Conservation (phyloP, 441 rosid species). For the Brassica hybrid region DNA sequence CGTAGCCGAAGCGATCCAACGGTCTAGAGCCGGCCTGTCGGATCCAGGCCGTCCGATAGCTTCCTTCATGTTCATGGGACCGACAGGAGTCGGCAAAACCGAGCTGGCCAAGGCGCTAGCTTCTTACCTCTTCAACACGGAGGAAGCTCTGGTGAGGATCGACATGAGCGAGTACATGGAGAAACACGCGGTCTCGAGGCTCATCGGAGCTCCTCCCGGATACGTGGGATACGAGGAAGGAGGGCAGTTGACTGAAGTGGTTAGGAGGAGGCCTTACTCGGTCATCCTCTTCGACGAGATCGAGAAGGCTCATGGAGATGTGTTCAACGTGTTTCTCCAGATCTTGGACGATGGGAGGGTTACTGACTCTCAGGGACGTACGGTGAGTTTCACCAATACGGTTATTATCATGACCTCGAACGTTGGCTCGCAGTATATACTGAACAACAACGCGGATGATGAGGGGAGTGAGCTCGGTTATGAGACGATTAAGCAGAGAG, state of each 20-base stretch:
- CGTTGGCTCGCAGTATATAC: conserved; percentile 93
- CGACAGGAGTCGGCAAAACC: conserved; percentile 99
- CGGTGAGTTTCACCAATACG: conserved; percentile 91
- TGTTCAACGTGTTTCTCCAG: conserved; percentile 95
- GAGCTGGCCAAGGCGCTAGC: conserved; percentile 97
- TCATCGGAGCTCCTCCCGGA: conserved; percentile 99
- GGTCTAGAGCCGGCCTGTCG: conserved; percentile 95
- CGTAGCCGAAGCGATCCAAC: conserved; percentile 94
- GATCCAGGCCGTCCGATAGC: conserved; percentile 99
- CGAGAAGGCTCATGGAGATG: conserved; percentile 95
- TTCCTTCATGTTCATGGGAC: conserved; percentile 99
- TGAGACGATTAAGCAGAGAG: conserved; percentile 81
- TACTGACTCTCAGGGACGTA: conserved; percentile 96
- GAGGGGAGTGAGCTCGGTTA: conserved; percentile 75
- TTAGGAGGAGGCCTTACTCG: conserved; percentile 91
- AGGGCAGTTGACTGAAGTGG: conserved; percentile 93
- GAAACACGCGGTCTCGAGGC: conserved; percentile 93
- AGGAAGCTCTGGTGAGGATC: conserved; percentile 92
- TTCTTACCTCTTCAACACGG: conserved; percentile 88
- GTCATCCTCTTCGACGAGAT: conserved; percentile 98
- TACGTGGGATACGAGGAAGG: conserved; percentile 99
- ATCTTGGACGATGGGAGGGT: conserved; percentile 97
- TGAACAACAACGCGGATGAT: conserved; percentile 63
- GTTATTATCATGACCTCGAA: conserved; percentile 97
- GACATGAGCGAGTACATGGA: conserved; percentile 99